Evolutionary conservation across 2,329 filamentous ascomycete species (phyloP).

Genomic region (Penicillium janthinellum): DNA sequence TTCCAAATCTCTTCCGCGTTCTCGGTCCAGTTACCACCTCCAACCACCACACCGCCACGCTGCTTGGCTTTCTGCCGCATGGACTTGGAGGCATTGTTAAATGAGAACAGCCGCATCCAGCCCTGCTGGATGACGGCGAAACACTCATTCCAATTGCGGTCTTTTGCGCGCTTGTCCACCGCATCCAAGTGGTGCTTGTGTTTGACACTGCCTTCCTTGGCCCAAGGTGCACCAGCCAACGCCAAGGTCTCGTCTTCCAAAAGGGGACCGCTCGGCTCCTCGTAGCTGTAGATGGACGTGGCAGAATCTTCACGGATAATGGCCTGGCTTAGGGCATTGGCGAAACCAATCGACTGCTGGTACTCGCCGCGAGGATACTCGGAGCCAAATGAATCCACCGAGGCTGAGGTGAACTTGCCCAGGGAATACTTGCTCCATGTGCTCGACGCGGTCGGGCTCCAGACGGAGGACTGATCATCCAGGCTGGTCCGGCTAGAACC

Average conservation of each 20-base stretch:
- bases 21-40: conserved; percentile 97
- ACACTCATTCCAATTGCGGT: conserved; percentile 90
- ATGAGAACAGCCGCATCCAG: conserved; percentile 91
- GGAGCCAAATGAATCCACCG: conserved; percentile 85
- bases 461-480: conserved; percentile 85
- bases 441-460: conserved; percentile 89
- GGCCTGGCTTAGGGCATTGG: conserved; percentile 91
- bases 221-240: conserved; percentile 92
- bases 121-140: conserved; percentile 97
- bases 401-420: conserved; percentile 86
- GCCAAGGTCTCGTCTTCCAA: conserved; percentile 92
- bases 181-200: conserved; percentile 96
- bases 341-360: conserved; percentile 95
- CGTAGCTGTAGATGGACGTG: conserved; percentile 54
- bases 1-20: conserved; percentile 88
- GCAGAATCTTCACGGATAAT: conserved; percentile 81
- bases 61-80: conserved; percentile 63
- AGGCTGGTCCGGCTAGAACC: conserved; percentile 92
- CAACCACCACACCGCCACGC: conserved; percentile 69
- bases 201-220: conserved; percentile 92
- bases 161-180: conserved; percentile 87
- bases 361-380: conserved; percentile 76
- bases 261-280: conserved; percentile 66
- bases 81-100: conserved; percentile 75
- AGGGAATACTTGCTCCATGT: conserved; percentile 95